These are phyloP conservation scores for Tothia fuscella DNA, from an alignment of 2,329 filamentous ascomycete genomes.

Conservation along the genomic window DNA sequence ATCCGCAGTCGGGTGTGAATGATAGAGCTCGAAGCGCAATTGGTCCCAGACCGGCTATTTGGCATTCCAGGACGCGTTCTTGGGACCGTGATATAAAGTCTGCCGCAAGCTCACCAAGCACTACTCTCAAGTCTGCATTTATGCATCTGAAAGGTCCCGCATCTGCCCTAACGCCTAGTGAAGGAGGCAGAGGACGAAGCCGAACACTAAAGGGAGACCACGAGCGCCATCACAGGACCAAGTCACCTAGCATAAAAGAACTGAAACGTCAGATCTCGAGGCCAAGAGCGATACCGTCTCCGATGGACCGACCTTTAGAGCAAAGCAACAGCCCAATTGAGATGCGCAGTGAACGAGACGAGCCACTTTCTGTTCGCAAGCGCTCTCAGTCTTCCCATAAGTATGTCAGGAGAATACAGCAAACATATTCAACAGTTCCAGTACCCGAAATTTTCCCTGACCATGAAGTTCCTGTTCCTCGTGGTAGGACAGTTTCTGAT, in stretches of 20 bases:
- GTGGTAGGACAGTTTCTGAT: neutral
- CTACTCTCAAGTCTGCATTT: conserved; percentile 5
- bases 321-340: neutral
- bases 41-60: neutral
- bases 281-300: neutral
- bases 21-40: too few relatives aligned
- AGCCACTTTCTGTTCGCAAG: neutral
- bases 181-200: conserved; percentile 8
- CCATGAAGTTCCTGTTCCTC: neutral
- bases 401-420: neutral
- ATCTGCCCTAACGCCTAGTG: neutral
- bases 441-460: neutral
- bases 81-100: conserved; percentile 3
- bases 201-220: neutral
- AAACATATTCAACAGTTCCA: neutral
- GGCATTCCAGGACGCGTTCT: neutral
- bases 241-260: conserved; percentile 5
- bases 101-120: conserved; percentile 2
- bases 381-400: neutral
- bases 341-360: neutral
- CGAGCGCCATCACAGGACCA: neutral
- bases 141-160: conserved; percentile 4
- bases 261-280: neutral
- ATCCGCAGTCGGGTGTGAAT: too few relatives aligned
- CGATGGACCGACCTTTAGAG: neutral